Conservation (phyloP, 2,329 filamentous ascomycete genomes). For the Zopfia rhizophila region DNA sequence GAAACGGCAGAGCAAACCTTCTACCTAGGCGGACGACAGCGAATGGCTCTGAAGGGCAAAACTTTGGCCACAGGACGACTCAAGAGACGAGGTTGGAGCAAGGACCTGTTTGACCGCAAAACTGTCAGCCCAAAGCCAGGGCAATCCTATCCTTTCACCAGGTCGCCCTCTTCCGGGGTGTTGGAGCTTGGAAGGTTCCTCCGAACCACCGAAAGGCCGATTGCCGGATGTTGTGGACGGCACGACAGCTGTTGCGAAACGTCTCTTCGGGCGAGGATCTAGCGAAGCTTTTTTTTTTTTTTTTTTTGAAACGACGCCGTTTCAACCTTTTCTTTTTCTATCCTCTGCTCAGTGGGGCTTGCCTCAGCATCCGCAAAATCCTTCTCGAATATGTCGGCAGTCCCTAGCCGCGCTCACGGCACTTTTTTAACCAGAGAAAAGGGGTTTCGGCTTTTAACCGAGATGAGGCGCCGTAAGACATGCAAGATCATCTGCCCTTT, state of each 20-base stretch:
- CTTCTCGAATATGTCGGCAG: constrained; percentile 18
- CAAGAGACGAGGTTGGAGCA: not conserved
- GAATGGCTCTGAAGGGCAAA: constrained; percentile 8
- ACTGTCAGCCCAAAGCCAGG: too few species aligned
- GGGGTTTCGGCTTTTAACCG: constrained; percentile 19
- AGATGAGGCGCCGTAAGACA: too few species aligned
- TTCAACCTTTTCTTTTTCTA: too few species aligned
- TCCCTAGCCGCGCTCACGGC: constrained; percentile 14
- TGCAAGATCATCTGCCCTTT: too few species aligned
- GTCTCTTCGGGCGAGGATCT: constrained; percentile 1
- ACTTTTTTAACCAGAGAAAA: constrained; percentile 3
- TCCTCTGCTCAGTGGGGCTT: too few species aligned
- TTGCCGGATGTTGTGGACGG: constrained; percentile 9
- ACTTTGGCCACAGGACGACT: not conserved
- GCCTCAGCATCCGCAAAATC: constrained; percentile 6
- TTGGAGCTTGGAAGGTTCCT: too few species aligned
- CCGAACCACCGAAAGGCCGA: too few species aligned
- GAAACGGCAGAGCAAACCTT: constrained; percentile 9
- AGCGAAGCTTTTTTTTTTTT: not conserved
- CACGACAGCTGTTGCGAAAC: constrained; percentile 1
- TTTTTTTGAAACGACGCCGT: constrained; percentile 8
- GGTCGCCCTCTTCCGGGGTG: too few species aligned
- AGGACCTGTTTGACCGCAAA: constrained; percentile 9
- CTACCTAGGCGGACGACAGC: constrained; percentile 11
- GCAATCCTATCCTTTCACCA: too few species aligned